Evolutionary conservation across 2,329 filamentous ascomycete genomes (phyloP).

Genomic region (Aspergillus cejpii): DNA sequence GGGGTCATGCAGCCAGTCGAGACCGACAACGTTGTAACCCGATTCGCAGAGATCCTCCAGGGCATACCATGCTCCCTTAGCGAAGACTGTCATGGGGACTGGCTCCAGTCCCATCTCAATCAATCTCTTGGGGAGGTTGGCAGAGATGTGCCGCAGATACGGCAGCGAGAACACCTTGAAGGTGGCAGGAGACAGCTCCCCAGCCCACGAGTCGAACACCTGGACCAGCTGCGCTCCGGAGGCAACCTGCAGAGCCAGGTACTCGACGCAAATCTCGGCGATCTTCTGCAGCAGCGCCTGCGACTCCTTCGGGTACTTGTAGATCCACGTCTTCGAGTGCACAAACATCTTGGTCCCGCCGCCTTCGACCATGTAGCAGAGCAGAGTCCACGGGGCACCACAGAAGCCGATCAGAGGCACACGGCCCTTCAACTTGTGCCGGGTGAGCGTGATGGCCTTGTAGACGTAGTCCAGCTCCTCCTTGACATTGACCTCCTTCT

Average conservation of each 20-base stretch:
- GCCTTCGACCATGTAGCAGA: constrained; percentile 99
- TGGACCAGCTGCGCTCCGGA: constrained; percentile 93
- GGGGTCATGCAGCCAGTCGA: constrained; percentile 93
- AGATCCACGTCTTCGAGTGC: constrained; percentile 94
- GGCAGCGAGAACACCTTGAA: constrained; percentile 84
- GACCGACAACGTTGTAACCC: constrained; percentile 86
- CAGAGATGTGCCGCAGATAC: constrained; percentile 75
- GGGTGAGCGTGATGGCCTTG: constrained; percentile 84
- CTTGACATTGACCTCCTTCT: constrained; percentile 73
- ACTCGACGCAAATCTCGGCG: constrained; percentile 87
- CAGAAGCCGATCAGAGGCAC: constrained; percentile 96
- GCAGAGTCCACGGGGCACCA: constrained; percentile 89
- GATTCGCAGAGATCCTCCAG: constrained; percentile 79
- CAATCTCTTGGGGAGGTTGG: constrained; percentile 68
- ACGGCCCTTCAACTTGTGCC: constrained; percentile 76
- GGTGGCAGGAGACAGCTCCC: constrained; percentile 75
- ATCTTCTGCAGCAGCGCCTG: constrained; percentile 85
- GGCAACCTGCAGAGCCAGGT: constrained; percentile 83
- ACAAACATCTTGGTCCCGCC: constrained; percentile 93
- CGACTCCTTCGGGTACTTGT: constrained; percentile 72
- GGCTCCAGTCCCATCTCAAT: constrained; percentile 65
- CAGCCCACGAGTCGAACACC: constrained; percentile 98
- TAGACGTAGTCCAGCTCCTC: constrained; percentile 89
- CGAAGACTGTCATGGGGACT: constrained; percentile 96
- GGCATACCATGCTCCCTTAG: constrained; percentile 95